Base-by-base conservation (phyloP, 108 stramenopile genomes). In the Schizochytrium sp. region DNA sequence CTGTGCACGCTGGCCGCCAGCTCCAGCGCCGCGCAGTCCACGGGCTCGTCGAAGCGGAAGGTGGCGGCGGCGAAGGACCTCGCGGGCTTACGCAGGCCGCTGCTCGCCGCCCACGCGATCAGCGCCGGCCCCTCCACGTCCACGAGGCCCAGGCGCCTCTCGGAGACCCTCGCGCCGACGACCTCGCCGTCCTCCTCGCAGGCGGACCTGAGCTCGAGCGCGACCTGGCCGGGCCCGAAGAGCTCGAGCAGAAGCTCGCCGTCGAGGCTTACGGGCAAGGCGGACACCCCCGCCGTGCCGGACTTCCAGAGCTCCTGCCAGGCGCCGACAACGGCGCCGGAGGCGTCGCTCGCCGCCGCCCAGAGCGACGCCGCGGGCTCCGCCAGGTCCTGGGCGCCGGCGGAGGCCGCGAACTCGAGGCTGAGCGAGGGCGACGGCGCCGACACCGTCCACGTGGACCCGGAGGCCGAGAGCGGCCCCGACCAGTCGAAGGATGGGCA, bases 71-170 rank as follows among this genome's bases (percentile, higher is more conserved):
- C 19, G 19, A 60, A 17, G 17, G 19, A 17, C n/a, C 19, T 60
- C 17, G 59, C 17, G 19, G 59, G 19, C n/a, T 19, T 60, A n/a
- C n/a, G 19, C 59, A 60, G 59, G 59, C n/a, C n/a, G 59, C 59
- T 17, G 19, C 19, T 60, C 19, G 19, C 17, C n/a, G 17, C 59
- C 59, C 59, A 60, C 17, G 59, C 17, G 59, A 60, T 17, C 17
- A 60, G 59, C 59, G 17, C n/a, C n/a, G 59, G 59, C n/a, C 59
- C 59, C n/a, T 60, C 59, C 59, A n/a, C n/a, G 59, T 60, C 59
- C 19, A 60, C 59, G 19, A 60, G 59, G 59, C 59, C 59, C 19
- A 60, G 59, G 17, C 59, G 17, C 19, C 19, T 60, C 17, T 60
- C 59, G 19, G 59, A 60, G 19, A 17, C 19, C 59, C 19, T 60